Percentiles rank a stretch among this genome's conserved stretches.
Evolutionary conservation across 1,139 yeast genomes (phyloP).

Genomic region (Pichia sp.): DNA sequence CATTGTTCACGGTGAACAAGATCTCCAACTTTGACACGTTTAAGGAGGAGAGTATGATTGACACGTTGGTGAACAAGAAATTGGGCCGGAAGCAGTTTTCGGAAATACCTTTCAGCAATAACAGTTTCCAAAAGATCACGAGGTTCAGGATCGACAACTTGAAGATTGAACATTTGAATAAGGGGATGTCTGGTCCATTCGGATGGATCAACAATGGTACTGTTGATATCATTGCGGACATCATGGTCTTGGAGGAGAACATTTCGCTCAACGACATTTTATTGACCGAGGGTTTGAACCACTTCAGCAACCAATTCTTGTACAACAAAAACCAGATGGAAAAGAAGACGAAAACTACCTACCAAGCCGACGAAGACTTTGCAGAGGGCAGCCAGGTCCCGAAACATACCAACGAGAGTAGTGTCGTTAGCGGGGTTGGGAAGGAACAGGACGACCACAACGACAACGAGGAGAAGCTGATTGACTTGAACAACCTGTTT

Average conservation of each 20-base stretch:
- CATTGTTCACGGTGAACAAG: conserved; percentile 86
- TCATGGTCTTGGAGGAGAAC: conserved; percentile 67
- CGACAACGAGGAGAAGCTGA: conserved; percentile 27
- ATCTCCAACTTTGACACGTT: conserved; percentile 55
- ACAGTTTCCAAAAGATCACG: conserved; percentile 61
- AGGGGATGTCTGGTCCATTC: conserved; percentile 89
- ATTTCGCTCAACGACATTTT: conserved; percentile 24
- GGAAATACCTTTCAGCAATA: conserved; percentile 14
- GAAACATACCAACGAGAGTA: neutral
- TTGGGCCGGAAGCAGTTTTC: conserved; percentile 19
- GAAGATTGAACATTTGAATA: conserved; percentile 80
- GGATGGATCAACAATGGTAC: conserved; percentile 94
- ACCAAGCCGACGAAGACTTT: neutral
- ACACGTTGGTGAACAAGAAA: conserved; percentile 21
- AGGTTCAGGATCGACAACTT: conserved; percentile 80
- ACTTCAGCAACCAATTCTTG: conserved; percentile 14
- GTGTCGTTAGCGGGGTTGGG: neutral
- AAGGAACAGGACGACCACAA: conserved; percentile 9
- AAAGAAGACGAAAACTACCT: neutral
- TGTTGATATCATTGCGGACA: conserved; percentile 90
- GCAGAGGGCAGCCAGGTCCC: neutral
- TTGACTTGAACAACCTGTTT: conserved; percentile 34
- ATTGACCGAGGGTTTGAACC: conserved; percentile 12
- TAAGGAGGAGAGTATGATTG: conserved; percentile 27
- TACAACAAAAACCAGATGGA: conserved; percentile 2